Percentiles rank a stretch among this genome's conserved stretches.
phyloP scores from a whole-genome alignment of 1,284 basidiomycete species.

The Golubevia pallescens region DNA sequence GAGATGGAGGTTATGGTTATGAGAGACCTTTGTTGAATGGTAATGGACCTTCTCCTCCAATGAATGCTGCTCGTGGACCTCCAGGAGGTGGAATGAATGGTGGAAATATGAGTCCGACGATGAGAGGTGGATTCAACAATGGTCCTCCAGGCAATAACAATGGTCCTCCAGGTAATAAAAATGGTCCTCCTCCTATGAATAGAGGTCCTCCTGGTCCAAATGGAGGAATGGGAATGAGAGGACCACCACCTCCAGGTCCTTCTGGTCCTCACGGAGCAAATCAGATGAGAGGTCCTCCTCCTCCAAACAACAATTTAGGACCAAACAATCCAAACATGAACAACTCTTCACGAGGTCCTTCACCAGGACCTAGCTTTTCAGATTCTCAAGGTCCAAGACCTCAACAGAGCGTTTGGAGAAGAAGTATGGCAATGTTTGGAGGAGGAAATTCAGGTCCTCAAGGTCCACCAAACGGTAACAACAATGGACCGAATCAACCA shows the following conservation, averaged over 20 bases:
- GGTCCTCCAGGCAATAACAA: too few relatives aligned
- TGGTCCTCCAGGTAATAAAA: too few relatives aligned
- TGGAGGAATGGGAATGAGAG: neutral
- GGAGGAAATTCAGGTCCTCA: conserved; percentile 3
- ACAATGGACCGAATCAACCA: conserved; percentile 1
- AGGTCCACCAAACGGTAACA: neutral
- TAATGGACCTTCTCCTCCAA: neutral
- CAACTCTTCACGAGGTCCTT: neutral
- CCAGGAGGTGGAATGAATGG: neutral
- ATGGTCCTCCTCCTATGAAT: neutral
- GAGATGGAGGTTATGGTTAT: too few relatives aligned
- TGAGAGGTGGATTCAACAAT: neutral
- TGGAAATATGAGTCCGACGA: neutral
- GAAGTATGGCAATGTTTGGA: conserved; percentile 36
- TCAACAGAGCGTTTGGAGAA: conserved; percentile 32
- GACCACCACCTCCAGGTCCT: neutral
- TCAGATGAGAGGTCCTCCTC: too few relatives aligned
- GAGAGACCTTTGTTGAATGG: neutral
- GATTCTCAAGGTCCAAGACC: conserved; percentile 24
- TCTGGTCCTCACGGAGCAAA: too few relatives aligned
- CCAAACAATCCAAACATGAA: too few relatives aligned
- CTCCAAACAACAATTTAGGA: too few relatives aligned
- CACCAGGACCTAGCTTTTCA: conserved; percentile 27
- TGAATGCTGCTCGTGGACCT: neutral
- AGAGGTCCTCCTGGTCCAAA: neutral